These are phyloP conservation scores for Carex parvula DNA, from an alignment of 176 grass and related monocot species.

Conservation along the genomic window DNA sequence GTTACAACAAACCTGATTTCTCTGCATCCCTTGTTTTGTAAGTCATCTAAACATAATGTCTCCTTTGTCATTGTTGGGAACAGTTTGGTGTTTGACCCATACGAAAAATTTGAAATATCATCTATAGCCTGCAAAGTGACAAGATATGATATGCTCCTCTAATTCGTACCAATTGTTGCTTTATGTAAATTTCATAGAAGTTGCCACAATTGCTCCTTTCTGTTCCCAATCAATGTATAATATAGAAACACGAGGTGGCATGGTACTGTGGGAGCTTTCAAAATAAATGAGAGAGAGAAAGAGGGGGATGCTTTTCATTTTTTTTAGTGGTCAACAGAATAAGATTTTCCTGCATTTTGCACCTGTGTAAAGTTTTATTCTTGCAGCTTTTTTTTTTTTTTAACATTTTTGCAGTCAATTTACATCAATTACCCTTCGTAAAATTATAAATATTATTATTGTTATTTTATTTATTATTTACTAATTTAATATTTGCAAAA, in stretches of 20 bases:
- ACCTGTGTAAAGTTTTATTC: neutral
- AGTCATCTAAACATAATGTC: slow-evolving; percentile 26
- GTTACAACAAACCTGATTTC: slow-evolving; percentile 70
- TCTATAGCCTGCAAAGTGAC: neutral
- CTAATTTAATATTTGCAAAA: neutral
- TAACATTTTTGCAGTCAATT: neutral
- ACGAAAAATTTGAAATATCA: neutral
- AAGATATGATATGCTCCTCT: neutral
- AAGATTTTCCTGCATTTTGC: neutral
- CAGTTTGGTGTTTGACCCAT: neutral
- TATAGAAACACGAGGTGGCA: neutral
- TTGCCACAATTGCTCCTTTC: neutral
- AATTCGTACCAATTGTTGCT: neutral
- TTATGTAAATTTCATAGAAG: neutral
- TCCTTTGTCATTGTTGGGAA: neutral
- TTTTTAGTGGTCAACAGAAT: neutral
- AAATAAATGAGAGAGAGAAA: neutral
- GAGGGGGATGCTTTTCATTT: neutral
- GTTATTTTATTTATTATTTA: neutral
- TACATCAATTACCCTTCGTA: neutral
- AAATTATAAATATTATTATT: neutral
- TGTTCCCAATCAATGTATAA: neutral
- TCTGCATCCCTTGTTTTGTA: slow-evolving; percentile 63
- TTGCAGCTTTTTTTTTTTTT: neutral
- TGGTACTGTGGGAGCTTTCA: neutral